A percentile compares a stretch with the other conserved stretches of the same genome.
Evolutionary conservation across 345 rosid species (phyloP).

Genomic region (Eutrema yunnanense): DNA sequence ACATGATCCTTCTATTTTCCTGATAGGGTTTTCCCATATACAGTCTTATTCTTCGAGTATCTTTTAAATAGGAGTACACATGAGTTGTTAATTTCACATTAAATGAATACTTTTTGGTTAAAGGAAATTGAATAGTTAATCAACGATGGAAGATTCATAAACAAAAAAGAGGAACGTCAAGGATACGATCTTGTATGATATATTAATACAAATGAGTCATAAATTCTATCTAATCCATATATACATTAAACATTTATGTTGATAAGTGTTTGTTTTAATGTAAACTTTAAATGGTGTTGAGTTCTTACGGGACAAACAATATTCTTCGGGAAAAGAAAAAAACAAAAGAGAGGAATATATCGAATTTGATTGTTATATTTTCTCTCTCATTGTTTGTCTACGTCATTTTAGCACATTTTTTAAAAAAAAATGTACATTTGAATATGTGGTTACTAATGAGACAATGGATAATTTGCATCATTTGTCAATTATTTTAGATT

Average conservation of each 20-base stretch:
- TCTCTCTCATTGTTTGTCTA: slow-evolving; percentile 6
- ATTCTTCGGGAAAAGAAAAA: not conserved
- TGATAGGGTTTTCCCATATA: slow-evolving; percentile 1
- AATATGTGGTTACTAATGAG: slow-evolving; percentile 9
- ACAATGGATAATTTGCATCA: not conserved
- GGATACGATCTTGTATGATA: slow-evolving; percentile 26
- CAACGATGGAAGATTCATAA: slow-evolving; percentile 2
- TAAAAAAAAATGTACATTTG: not conserved
- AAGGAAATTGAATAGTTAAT: not conserved
- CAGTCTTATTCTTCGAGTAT: slow-evolving; percentile 1
- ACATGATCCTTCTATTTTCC: not conserved
- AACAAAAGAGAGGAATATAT: slow-evolving; percentile 16
- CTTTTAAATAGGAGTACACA: not conserved
- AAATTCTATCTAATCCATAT: slow-evolving; percentile 25
- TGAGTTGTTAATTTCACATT: not conserved
- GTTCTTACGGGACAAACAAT: slow-evolving; percentile 26
- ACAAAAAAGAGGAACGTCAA: slow-evolving; percentile 27
- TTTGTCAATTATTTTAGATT: too few species aligned
- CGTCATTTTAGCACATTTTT: slow-evolving; percentile 20
- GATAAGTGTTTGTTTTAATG: not conserved
- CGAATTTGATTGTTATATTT: slow-evolving; percentile 6
- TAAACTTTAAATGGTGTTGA: not conserved
- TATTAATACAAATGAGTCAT: slow-evolving; percentile 10
- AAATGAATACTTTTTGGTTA: not conserved
- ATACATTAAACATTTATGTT: not conserved